A percentile compares a stretch with the other conserved stretches of the same genome.
phyloP scores from a whole-genome alignment of 371 early-diverging fungal species.

The Fennellomyces sp. region DNA sequence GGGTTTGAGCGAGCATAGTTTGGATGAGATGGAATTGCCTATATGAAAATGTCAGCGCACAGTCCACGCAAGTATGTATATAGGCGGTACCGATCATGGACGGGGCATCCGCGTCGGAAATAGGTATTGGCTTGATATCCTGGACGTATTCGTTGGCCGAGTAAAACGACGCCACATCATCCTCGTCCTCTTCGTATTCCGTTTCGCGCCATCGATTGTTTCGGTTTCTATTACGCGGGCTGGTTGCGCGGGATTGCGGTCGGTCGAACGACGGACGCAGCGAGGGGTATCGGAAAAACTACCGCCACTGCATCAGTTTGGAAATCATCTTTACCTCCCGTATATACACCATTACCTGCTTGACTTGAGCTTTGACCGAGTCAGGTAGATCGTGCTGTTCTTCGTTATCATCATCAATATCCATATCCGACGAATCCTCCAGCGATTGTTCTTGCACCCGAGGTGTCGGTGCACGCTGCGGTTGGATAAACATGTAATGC shows the following conservation, averaged over 20 bases:
- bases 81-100: not conserved
- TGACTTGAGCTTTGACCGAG: not conserved
- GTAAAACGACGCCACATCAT: constrained; percentile 4
- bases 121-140: not conserved
- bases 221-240: not conserved
- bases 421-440: not conserved
- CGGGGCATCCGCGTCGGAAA: not conserved
- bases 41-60: not conserved
- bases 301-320: not conserved
- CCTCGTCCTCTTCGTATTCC: not conserved
- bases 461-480: too few species aligned
- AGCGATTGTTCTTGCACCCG: not conserved
- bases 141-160: constrained; percentile 7
- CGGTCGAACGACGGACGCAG: not conserved
- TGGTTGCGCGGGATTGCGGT: not conserved
- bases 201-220: not conserved
- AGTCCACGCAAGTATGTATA: too few species aligned
- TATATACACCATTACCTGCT: not conserved
- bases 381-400: not conserved
- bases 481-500: too few species aligned
- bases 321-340: not conserved
- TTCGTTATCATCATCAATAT: not conserved
- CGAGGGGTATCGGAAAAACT: not conserved
- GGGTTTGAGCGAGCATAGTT: not conserved
- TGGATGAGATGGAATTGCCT: not conserved